Evolutionary conservation across 2,329 filamentous ascomycete genomes (phyloP), one percentile per base, ranked within the genome.

Genomic region (Colletotrichum sp.): DNA sequence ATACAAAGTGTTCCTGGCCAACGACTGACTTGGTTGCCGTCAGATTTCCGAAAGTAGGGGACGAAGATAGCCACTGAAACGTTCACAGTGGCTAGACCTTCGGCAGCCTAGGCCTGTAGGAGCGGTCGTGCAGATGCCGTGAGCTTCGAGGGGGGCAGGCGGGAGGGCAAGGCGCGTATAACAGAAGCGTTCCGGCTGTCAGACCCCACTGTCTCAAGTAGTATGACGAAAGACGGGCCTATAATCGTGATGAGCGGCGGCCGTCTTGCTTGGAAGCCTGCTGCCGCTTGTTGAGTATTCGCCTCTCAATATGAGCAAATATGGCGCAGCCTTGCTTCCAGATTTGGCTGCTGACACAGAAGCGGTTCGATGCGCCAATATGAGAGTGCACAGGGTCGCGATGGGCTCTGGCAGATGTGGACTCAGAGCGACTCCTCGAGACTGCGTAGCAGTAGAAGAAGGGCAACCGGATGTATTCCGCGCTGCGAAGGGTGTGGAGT

Each of bases 11-110:
- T n/a, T n/a, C 43, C 58, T 27, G 39, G 9, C 48, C 18, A 56
- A 65, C 68, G 34, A 34, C 48, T 16, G 62, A 25, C 43, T 64
- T 64, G 43, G 8, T 39, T 32, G 36, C 61, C 62, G 72, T 66
- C 68, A 61, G 61, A 66, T 12, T 22, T 18, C 32, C 52, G 18
- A 43, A 22, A 66, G 15, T n/a, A 66, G 67, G 39, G 36, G 48
- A 55, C 67, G 13, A 61, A 71, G 30, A 55, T 75, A 71, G 55
- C 52, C 67, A 75, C 61, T 27, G 61, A 43, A 62, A 61, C 55
- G 34, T 27, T 61, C 60, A 71, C 71, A 74, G 34, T 39, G 15
- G 36, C 71, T 34, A 64, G 67, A 65, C 34, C 27, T 60, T 58
- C 22, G 12, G 61, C 48, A 66, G 27, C 48, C 52, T 66, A 66